Evolutionary conservation across 495 filamentous ascomycete genomes (phyloP), one percentile per base, ranked within the genome.

Genomic region (Bathelium albidoporum): DNA sequence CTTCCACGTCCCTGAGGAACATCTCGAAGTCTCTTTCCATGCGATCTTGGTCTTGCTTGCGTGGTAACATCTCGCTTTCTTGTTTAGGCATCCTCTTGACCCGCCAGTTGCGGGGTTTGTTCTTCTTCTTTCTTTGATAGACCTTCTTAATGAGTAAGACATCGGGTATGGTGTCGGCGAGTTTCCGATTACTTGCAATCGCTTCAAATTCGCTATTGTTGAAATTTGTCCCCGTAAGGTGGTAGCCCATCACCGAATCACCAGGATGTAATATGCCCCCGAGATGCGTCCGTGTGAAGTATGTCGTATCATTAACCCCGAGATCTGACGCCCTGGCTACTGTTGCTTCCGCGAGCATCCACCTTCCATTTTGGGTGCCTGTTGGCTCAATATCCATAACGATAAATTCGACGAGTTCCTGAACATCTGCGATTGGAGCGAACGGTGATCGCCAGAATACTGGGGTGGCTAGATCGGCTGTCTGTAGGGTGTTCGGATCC

Each of bases 1-100:
- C 91, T 74, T 99, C 95, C 12, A 99, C 88, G 74, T 97, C 95
- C 44, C 89, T 84, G 77, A 99, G 77, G 84, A 99, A 99, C 85
- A 89, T 85, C 79, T 99, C 95, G 72, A 91, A 97, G 74, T 99
- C 94, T 43, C 83, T 80, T 66, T 97, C 95, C 71, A 91, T 84
- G 52, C 85, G 82, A 60, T 90, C 88, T 66, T 89, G 86, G 72
- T 97, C 93, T 59, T 89, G 78, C 72, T 90, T 89, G 74, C 86
- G 84, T 36, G 84, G 85, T 59, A 87, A 74, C 73, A 95, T 80
- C 66, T 91, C 89, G 53, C 87, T 86, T 70, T 97, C 88, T 59
- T 97, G 91, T 73, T 83, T 85, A 49, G 83, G 83, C 89, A 98
- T 95, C 69, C 93, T 90, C 84, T 89, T 91, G 69, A 98, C 83